These are phyloP conservation scores for Sporothrix humicola DNA, from an alignment of 2,329 filamentous ascomycete genomes.

Conservation along the genomic window DNA sequence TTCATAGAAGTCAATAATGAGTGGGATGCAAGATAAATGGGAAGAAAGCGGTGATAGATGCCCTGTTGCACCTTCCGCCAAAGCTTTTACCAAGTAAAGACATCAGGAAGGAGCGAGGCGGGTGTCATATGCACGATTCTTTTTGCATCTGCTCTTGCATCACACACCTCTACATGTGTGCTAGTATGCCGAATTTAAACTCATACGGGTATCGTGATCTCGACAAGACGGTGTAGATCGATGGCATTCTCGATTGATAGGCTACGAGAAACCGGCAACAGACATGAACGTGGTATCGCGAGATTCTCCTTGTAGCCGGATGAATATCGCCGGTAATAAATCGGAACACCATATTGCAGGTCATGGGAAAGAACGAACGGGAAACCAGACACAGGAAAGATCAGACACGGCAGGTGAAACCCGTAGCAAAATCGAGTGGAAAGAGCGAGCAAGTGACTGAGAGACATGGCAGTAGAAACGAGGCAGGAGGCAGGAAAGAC, in stretches of 20 bases:
- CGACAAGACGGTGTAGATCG: not conserved
- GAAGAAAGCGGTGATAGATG: not conserved
- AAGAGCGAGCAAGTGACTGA: not conserved
- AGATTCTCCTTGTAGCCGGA: constrained; percentile 10
- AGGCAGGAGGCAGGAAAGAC: constrained; percentile 4
- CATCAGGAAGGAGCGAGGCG: not conserved
- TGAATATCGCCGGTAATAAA: constrained; percentile 5
- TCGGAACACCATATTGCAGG: not conserved
- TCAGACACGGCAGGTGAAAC: not conserved
- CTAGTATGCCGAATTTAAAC: not conserved
- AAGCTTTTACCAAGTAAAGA: not conserved
- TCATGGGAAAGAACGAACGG: not conserved
- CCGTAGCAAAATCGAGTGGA: not conserved
- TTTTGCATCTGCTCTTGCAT: not conserved
- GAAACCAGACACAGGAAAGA: not conserved
- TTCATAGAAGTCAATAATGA: too few relatives aligned
- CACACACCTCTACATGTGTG: not conserved
- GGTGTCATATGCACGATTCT: not conserved
- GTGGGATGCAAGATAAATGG: not conserved
- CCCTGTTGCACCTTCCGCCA: not conserved
- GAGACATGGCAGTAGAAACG: not conserved
- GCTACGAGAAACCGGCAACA: constrained; percentile 8
- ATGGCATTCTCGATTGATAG: constrained; percentile 23
- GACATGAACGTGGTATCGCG: not conserved
- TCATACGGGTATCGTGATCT: not conserved